Base-by-base conservation (phyloP, 2,329 filamentous ascomycete species). In the Xenoacremonium recifei region DNA sequence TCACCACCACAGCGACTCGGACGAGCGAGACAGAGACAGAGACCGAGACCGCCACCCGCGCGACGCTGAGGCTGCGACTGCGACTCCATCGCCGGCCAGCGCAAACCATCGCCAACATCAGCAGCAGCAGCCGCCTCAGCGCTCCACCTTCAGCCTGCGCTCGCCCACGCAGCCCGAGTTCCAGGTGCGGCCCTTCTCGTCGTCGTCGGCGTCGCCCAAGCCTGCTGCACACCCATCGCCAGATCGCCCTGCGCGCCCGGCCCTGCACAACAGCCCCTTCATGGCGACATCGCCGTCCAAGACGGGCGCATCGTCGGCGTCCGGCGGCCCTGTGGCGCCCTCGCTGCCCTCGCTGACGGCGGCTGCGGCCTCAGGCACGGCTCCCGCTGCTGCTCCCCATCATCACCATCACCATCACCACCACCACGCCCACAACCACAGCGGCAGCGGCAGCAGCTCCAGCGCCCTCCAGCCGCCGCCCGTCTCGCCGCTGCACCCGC, bases 151-250 rank as follows among this genome's bases (percentile, higher is more conserved):
- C 60, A 71, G 63, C 58, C 62, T 76, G 61, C 69, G 73, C 59
- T 77, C 74, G 45, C 72, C 73, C 48, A 70, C 72, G 36, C 69
- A 70, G 47, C 47, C 66, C 50, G 69, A 72, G 50, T 71, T 66
- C 39, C 62, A 61, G 48, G 50, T 58, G 39, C 55, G 57, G 54
- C 54, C 58, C 49, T 62, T 58, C 51, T 47, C 59, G 35, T 53
- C 57, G 58, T 37, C 55, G 61, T 49, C 45, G 49, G 45, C 59
- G 60, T 47, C 52, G 57, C 49, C 44, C 51, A 57, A 42, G 46
- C 49, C 49, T n/a, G n/a, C n/a, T n/a, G n/a, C n/a, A n/a, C 59
- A 54, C 49, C 63, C 60, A 45, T 63, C 63, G 44, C 56, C 61
- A 43, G 53, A 55, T 49, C 61, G 51, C 31, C 53, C 55, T 44